phyloP scores from a whole-genome alignment of 371 early-diverging fungal genomes.

The Nematocida sp. region DNA sequence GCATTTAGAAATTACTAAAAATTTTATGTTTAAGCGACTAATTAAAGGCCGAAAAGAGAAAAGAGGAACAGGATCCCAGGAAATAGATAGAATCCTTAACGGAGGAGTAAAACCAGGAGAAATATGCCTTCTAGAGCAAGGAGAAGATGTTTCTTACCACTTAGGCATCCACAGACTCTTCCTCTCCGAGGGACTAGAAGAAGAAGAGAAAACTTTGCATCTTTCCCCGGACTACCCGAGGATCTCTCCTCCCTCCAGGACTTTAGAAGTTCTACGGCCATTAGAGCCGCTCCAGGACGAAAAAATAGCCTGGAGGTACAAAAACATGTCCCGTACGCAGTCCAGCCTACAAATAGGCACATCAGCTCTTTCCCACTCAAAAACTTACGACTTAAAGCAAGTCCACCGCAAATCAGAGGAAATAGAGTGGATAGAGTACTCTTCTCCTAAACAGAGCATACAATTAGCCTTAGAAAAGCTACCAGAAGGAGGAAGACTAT shows the following conservation, averaged over 20 bases:
- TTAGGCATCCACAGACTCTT: conserved; percentile 38
- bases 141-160: conserved; percentile 38
- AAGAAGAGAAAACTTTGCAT: conserved; percentile 19
- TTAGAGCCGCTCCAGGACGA: neutral
- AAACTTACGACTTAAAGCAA: conserved; percentile 4
- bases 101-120: conserved; percentile 21
- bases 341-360: neutral
- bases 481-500: neutral
- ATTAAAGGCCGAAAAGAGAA: neutral
- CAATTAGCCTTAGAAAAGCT: neutral
- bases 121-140: conserved; percentile 23
- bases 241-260: conserved; percentile 7
- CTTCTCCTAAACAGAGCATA: neutral
- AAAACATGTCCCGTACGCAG: neutral
- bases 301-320: conserved; percentile 49
- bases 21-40: conserved; percentile 34
- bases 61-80: conserved; percentile 27
- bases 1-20: neutral
- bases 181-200: conserved; percentile 38
- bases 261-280: neutral
- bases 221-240: conserved; percentile 15
- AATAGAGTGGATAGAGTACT: neutral
- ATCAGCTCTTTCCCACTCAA: neutral
- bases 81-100: conserved; percentile 16
- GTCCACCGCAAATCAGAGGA: neutral